Percentiles rank a stretch among this genome's conserved stretches.
These are phyloP conservation scores for Pseudoneurospora amorphoporcata DNA, from an alignment of 495 filamentous ascomycete species.

Conservation along the genomic window DNA sequence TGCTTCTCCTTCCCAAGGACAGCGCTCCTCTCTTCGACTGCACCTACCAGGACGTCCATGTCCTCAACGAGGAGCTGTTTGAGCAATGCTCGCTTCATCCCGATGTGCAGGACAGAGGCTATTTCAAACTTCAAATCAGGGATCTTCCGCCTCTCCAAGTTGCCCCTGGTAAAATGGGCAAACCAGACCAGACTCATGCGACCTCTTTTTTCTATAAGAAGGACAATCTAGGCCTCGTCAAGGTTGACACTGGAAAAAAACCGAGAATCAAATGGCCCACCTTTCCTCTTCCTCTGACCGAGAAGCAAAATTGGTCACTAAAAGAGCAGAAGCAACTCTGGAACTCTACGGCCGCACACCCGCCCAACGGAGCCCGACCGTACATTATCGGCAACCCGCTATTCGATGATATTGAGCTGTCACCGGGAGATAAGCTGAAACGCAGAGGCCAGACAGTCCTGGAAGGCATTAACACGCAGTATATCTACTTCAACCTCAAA, in stretches of 20 bases:
- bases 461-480: slow-evolving; percentile 26
- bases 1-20: slow-evolving; percentile 2
- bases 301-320: slow-evolving; percentile 14
- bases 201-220: slow-evolving; percentile 19
- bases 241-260: slow-evolving; percentile 20
- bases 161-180: slow-evolving; percentile 4
- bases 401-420: slow-evolving; percentile 21
- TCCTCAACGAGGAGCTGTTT: slow-evolving; percentile 21
- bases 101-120: slow-evolving; percentile 15
- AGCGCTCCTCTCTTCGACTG: slow-evolving; percentile 20
- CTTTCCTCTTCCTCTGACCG: slow-evolving; percentile 15
- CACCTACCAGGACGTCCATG: slow-evolving; percentile 19
- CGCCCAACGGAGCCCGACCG: slow-evolving; percentile 14
- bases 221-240: slow-evolving; percentile 17
- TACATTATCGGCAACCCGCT: slow-evolving; percentile 28
- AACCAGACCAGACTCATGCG: slow-evolving; percentile 19
- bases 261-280: slow-evolving; percentile 11
- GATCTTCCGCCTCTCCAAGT: slow-evolving; percentile 15
- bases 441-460: slow-evolving; percentile 15
- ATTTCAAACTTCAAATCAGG: slow-evolving; percentile 23
- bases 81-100: slow-evolving; percentile 21
- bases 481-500: slow-evolving; percentile 25
- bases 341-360: slow-evolving; percentile 18
- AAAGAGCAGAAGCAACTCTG: slow-evolving; percentile 19
- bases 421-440: slow-evolving; percentile 21